Base-by-base conservation (phyloP, 108 stramenopile genomes). In the Asterionellopsis glacialis region DNA sequence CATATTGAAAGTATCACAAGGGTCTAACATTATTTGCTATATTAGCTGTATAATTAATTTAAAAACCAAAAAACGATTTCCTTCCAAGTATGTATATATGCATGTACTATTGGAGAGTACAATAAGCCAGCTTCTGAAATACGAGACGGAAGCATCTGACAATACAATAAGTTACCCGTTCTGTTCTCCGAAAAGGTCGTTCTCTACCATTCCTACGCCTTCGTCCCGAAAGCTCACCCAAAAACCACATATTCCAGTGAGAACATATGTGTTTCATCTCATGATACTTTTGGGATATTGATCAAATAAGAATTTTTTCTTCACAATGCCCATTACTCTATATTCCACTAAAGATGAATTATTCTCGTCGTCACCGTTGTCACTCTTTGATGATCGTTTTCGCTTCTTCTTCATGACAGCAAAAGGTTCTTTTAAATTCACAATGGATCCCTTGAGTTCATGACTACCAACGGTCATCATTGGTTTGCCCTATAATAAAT, bases 221-320 rank as follows among this genome's bases (percentile, higher is more conserved):
- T n/a, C n/a, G n/a, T n/a, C n/a, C n/a, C n/a, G n/a, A n/a, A n/a
- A n/a, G n/a, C n/a, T n/a, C 43, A 13, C 47, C 47, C 47, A 48
- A 4, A 16, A 48, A 21, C 4, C 2, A 19, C 47, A 48, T 44
- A 11, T 21, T 48, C 16, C 47, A 48, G 9, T 16, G 16, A 7
- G 6, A 16, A 7, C 2, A 48, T 26, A 33, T 48, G n/a, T 42
- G 5, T 22, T 41, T 73, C 59, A 84, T 68, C 76, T 53, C 85
- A 87, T 82, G 57, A 90, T 90, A 19, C 68, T 82, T 56, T 90
- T 87, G 2, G 88, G 88, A 56, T 90, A 90, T 23, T 69, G 68
- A 61, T 81, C 68, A 66, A 90, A 87, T 52, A 84, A 57, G 16
- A 83, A 57, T 53, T 90, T 90, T 47, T 72, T 67, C 47, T 72